These are phyloP conservation scores for Eurotiales sp. DNA, from an alignment of 2,329 filamentous ascomycete species.

Conservation along the genomic window DNA sequence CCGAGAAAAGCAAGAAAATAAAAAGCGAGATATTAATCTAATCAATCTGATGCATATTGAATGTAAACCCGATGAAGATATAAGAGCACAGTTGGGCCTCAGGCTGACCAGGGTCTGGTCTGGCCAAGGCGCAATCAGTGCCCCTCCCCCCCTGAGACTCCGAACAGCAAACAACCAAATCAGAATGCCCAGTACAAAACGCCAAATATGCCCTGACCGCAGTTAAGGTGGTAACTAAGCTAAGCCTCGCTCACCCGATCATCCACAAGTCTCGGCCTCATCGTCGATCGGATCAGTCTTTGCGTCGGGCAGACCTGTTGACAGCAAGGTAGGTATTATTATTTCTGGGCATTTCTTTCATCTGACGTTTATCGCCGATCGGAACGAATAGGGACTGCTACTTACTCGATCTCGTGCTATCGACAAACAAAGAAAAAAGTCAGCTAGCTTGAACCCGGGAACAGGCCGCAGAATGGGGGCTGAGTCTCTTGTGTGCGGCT, in stretches of 20 bases:
- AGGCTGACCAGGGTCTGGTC: no score
- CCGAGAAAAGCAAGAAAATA: no score
- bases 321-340: not conserved
- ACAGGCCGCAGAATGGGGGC: not conserved
- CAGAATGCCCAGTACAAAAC: no score
- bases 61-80: not conserved
- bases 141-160: not conserved
- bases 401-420: slow-evolving; percentile 13
- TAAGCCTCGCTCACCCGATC: no score
- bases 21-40: no score
- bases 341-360: not conserved
- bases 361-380: not conserved
- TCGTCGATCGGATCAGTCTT: not conserved
- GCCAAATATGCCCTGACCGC: no score
- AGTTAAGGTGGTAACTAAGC: no score
- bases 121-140: not conserved
- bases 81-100: not conserved
- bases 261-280: no score
- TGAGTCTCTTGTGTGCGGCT: not conserved
- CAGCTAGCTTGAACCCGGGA: not conserved
- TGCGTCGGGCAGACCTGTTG: not conserved
- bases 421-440: not conserved
- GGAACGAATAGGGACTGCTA: not conserved
- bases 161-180: no score
- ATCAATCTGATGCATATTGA: no score